Percentiles rank a stretch among this genome's conserved stretches.
Evolutionary conservation across 768 basidiomycete species (phyloP).

Genomic region (Phylloporus rhodoxanthus): DNA sequence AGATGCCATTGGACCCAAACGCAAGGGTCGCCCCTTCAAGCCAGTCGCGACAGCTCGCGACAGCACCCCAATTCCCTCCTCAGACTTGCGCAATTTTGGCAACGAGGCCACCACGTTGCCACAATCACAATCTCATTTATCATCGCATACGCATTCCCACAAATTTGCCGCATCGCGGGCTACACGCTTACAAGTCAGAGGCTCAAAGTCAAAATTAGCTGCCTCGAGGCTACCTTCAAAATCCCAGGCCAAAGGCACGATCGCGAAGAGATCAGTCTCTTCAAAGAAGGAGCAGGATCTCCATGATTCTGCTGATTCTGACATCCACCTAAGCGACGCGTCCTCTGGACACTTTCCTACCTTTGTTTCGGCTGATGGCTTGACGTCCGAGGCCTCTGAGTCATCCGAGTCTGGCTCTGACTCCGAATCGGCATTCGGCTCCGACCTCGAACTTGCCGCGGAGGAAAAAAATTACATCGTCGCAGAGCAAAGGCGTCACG

Average conservation of each 20-base stretch:
- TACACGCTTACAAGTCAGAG: slow-evolving; percentile 20
- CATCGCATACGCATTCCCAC: slow-evolving; percentile 20
- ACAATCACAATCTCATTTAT: slow-evolving; percentile 34
- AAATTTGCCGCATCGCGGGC: slow-evolving; percentile 21
- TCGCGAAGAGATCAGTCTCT: slow-evolving; percentile 21
- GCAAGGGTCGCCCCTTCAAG: slow-evolving; percentile 56
- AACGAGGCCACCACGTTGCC: slow-evolving; percentile 33
- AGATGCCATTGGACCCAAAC: slow-evolving; percentile 33
- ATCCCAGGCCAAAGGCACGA: slow-evolving; percentile 36
- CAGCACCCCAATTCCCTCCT: slow-evolving; percentile 8
- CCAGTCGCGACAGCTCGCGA: slow-evolving; percentile 32
- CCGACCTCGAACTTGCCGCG: slow-evolving; percentile 52
- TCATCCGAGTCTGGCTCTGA: slow-evolving; percentile 39
- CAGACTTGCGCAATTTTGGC: slow-evolving; percentile 22
- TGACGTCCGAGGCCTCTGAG: slow-evolving; percentile 45
- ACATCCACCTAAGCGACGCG: slow-evolving; percentile 32
- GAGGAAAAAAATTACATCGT: slow-evolving; percentile 61
- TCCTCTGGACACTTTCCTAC: slow-evolving; percentile 51
- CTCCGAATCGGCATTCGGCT: slow-evolving; percentile 37
- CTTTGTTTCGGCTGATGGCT: slow-evolving; percentile 59
- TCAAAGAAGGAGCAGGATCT: slow-evolving; percentile 15
- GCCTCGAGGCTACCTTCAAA: slow-evolving; percentile 34
- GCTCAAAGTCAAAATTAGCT: slow-evolving; percentile 26
- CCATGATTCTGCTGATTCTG: slow-evolving; percentile 20
- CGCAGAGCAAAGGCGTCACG: slow-evolving; percentile 40